Evolutionary conservation across 495 filamentous ascomycete genomes (phyloP), one percentile per base, ranked within the genome.

Genomic region (Neurospora tetraspora): DNA sequence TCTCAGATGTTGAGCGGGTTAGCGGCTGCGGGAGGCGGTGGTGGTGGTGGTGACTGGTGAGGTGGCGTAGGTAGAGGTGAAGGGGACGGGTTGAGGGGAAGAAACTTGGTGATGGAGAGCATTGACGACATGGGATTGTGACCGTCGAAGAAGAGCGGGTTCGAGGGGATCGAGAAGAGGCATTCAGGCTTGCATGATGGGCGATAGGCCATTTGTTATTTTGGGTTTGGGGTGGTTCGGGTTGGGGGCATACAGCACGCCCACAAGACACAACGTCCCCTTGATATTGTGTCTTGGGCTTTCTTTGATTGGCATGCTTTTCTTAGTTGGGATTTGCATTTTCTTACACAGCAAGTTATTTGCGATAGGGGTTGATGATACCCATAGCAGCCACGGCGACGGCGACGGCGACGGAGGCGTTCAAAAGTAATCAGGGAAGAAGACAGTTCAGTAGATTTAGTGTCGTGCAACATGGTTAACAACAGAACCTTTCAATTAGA

Each of bases 391-490:
- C 9, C 72, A 73, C 45, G 75, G 76, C 70, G 61, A 69, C 12
- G 75, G 76, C 70, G 61, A 69, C 12, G 75, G 73, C 73, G 77
- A 77, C 69, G 7, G 31, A 40, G 76, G 75, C 69, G 75, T 76
- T 75, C 2, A 76, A 77, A 74, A 70, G 39, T 71, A 53, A 40
- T 31, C 39, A 43, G 61, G 45, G 4, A 53, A 61, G 37, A 43
- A 40, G 53, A 34, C 59, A 70, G 23, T 16, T 31, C 23, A 61
- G 38, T 70, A 74, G 31, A 39, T 23, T 61, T 7, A 27, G 68
- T 34, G 47, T 61, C 6, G 16, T 31, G 23, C 23, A 8, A 7
- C 14, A 61, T 61, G 53, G 53, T 23, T 23, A 53, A 53, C n/a
- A 31, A 16, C 4, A 11, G 53, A 61, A 31, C 12, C 2, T 59